Percentiles rank a stretch among this genome's conserved stretches.
Evolutionary conservation across 129 eudicot genomes (phyloP).

Genomic region (Centrapalus pauciflorus): DNA sequence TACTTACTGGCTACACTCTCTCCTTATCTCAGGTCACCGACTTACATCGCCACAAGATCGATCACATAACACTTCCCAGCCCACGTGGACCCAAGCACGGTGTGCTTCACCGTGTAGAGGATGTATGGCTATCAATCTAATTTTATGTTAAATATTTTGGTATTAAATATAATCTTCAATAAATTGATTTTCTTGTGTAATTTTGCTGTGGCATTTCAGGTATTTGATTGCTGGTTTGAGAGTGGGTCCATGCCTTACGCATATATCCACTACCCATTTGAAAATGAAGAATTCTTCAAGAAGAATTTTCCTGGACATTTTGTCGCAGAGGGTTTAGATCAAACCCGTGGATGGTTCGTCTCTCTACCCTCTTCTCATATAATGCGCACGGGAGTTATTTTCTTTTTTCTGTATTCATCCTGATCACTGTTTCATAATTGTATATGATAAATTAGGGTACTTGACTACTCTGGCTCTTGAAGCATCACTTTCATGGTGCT

Average conservation of each 20-base stretch:
- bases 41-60: conserved; percentile 88
- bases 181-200: background rate
- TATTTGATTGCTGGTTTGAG: conserved; percentile 98
- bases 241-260: conserved; percentile 99
- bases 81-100: conserved; percentile 66
- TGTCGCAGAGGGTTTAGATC: conserved; percentile 96
- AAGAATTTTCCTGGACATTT: conserved; percentile 85
- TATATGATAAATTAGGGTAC: background rate
- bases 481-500: no score
- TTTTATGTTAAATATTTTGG: background rate
- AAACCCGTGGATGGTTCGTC: conserved; percentile 91
- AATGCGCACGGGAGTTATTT: background rate
- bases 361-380: background rate
- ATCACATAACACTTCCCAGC: conserved; percentile 81
- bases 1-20: background rate
- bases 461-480: background rate
- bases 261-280: conserved; percentile 88
- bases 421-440: background rate
- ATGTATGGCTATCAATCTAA: conserved; percentile 30
- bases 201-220: conserved; percentile 34
- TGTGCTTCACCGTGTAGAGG: conserved; percentile 84
- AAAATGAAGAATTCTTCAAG: conserved; percentile 61
- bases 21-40: conserved; percentile 54
- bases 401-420: background rate
- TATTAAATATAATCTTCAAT: background rate